A percentile compares a stretch with the other conserved stretches of the same genome.
Conservation (phyloP, 176 grass and related monocot species). For the Oryza coarctata region DNA sequence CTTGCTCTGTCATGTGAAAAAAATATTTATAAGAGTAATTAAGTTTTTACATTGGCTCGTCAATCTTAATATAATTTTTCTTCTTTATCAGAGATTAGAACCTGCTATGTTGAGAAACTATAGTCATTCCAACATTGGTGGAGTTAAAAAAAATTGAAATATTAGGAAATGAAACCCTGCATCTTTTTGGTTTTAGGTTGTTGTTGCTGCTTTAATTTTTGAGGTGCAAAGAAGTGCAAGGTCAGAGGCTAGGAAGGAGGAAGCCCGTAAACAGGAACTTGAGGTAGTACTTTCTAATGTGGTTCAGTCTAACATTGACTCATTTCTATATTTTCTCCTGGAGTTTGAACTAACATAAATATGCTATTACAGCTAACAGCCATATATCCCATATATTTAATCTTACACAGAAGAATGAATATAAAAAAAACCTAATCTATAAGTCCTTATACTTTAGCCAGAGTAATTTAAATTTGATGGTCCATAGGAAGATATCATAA, state of each 20-base stretch:
- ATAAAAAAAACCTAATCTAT: neutral
- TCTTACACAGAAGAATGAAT: neutral
- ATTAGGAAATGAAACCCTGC: neutral
- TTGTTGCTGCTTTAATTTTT: constrained; percentile 81
- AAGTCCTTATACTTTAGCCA: neutral
- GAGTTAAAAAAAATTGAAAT: neutral
- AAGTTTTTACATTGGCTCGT: too few relatives aligned
- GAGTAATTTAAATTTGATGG: neutral
- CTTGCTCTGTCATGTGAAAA: neutral
- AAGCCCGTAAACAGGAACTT: constrained; percentile 86
- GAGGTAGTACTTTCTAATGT: constrained; percentile 47
- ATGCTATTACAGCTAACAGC: neutral
- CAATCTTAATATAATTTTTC: too few relatives aligned
- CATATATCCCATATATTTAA: neutral
- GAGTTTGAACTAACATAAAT: constrained; percentile 3
- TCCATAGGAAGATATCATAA: neutral
- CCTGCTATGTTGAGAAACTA: too few relatives aligned
- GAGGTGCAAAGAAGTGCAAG: constrained; percentile 95
- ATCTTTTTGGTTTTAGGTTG: constrained; percentile 60
- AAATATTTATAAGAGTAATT: too few relatives aligned
- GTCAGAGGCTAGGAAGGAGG: constrained; percentile 96
- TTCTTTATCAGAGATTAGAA: too few relatives aligned
- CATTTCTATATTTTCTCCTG: neutral
- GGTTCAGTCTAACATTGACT: neutral
- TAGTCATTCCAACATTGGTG: too few relatives aligned